Evolutionary conservation across 208 protist genomes (phyloP), one percentile per base, ranked within the genome.

Genomic region (Phytomonas sp.): DNA sequence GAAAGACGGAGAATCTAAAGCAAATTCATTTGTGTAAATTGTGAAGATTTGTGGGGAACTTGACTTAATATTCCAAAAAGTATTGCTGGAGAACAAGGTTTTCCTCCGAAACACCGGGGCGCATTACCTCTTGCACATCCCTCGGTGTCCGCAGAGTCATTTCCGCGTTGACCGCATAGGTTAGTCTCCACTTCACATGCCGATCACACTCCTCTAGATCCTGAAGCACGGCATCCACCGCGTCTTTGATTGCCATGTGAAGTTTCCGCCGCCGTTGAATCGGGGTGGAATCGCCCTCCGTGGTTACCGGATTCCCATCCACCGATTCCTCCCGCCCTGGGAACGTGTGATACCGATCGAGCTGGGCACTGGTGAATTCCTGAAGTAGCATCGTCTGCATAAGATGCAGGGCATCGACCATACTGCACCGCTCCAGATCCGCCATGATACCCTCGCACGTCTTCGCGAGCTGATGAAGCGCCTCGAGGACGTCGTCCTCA

Each of bases 61-160:
- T 20, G 40, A 51, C 40, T 51, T 51, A 51, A 51, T 51, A 51
- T 51, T 51, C 40, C 13, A 51, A 51, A 3, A 95, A 66, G 51
- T 82, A 85, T 74, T 95, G 90, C 77, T 95, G 90, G 46, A 95
- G 34, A 17, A 85, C 74, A 5, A 95, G 51, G 4, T 75, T 85
- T 60, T 93, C 89, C 69, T 95, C 87, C 62, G 70, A 74, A 66
- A 90, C 80, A 59, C 84, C 77, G 20, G 74, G 78, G 0, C 70
- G 80, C 43, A 95, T 73, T 15, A 77, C 82, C 2, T 73, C 73
- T 2, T 73, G 77, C 63, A 92, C 43, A 67, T 93, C 90, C 30
- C 75, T 76, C 37, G 84, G 72, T 8, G 83, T 86, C 15, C 80
- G 79, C 66, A 95, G 66, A 20, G 86, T 68, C 17, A 73, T 60